Percentiles rank a stretch among this genome's conserved stretches.
phyloP scores from a whole-genome alignment of 768 basidiomycete species.

The Lanmaoa rubissima region DNA sequence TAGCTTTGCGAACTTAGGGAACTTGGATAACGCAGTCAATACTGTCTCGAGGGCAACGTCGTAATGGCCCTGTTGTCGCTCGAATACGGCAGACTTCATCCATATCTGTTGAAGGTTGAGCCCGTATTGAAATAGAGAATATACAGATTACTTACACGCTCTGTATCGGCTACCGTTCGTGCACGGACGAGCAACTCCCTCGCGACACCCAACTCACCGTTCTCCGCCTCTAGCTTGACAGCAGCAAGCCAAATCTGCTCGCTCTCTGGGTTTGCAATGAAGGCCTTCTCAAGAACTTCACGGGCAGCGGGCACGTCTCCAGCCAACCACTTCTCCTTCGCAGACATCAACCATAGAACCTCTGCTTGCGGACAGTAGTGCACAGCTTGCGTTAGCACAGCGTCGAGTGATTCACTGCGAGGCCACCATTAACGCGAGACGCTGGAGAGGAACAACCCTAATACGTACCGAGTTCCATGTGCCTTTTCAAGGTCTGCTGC shows the following conservation, averaged over 20 bases:
- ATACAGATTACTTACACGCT: conserved; percentile 56
- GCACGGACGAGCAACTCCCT: conserved; percentile 85
- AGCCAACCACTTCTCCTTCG: conserved; percentile 93
- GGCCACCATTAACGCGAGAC: conserved; percentile 1
- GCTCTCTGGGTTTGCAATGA: conserved; percentile 93
- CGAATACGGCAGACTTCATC: conserved; percentile 98
- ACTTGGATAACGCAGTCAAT: conserved; percentile 72
- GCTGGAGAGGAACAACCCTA: neutral
- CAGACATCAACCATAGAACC: conserved; percentile 96
- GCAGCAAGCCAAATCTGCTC: conserved; percentile 98
- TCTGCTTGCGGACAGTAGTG: conserved; percentile 93
- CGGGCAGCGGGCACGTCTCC: conserved; percentile 90
- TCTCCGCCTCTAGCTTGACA: conserved; percentile 95
- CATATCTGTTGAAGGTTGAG: conserved; percentile 64
- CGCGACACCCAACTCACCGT: conserved; percentile 84
- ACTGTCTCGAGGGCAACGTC: conserved; percentile 74
- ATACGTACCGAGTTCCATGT: conserved; percentile 74
- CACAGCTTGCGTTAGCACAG: conserved; percentile 79
- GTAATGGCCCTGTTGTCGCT: conserved; percentile 81
- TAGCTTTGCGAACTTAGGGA: conserved; percentile 86
- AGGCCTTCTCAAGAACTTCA: conserved; percentile 83
- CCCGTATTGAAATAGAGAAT: neutral
- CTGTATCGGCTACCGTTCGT: conserved; percentile 86
- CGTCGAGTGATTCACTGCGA: conserved; percentile 72
- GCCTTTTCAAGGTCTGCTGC: conserved; percentile 93